phyloP scores from a whole-genome alignment of 768 basidiomycete species.

The Lanmaoa pseudosensibilis region DNA sequence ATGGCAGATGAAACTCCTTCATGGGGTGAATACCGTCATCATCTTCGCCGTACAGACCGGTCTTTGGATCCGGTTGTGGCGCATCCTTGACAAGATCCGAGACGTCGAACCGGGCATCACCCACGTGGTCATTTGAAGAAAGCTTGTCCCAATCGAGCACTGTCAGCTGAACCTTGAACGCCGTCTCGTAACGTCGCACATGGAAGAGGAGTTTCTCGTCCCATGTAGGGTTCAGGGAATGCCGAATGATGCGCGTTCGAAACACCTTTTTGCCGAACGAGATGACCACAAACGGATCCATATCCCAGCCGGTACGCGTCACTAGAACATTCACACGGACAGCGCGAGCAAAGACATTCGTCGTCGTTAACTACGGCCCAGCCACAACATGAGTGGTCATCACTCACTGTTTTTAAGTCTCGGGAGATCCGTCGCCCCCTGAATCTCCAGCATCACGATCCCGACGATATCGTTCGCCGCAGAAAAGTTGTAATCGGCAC shows the following conservation, averaged over 20 bases:
- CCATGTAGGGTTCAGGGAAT: slow-evolving; percentile 85
- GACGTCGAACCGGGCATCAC: slow-evolving; percentile 72
- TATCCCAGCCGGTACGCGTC: slow-evolving; percentile 88
- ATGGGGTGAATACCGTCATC: slow-evolving; percentile 47
- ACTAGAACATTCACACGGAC: slow-evolving; percentile 41
- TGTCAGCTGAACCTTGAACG: slow-evolving; percentile 75
- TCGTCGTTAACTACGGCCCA: slow-evolving; percentile 1
- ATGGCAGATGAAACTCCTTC: slow-evolving; percentile 67
- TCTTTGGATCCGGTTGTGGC: slow-evolving; percentile 60
- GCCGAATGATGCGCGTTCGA: slow-evolving; percentile 84
- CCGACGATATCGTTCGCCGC: slow-evolving; percentile 83
- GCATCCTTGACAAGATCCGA: slow-evolving; percentile 66
- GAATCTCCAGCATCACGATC: slow-evolving; percentile 93
- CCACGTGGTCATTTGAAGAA: slow-evolving; percentile 84
- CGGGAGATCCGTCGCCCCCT: slow-evolving; percentile 81
- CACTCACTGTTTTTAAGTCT: slow-evolving; percentile 80
- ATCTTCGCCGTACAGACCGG: slow-evolving; percentile 45
- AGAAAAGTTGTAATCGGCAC: slow-evolving; percentile 56
- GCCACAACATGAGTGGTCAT: background rate
- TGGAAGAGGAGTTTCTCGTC: slow-evolving; percentile 96
- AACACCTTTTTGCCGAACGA: slow-evolving; percentile 98
- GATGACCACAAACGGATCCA: slow-evolving; percentile 96
- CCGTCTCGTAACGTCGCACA: slow-evolving; percentile 81
- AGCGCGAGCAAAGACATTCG: background rate
- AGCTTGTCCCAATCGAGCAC: slow-evolving; percentile 98